Evolutionary conservation across 2,329 filamentous ascomycete genomes (phyloP).

Genomic region (Periglandula ipomoeae): DNA sequence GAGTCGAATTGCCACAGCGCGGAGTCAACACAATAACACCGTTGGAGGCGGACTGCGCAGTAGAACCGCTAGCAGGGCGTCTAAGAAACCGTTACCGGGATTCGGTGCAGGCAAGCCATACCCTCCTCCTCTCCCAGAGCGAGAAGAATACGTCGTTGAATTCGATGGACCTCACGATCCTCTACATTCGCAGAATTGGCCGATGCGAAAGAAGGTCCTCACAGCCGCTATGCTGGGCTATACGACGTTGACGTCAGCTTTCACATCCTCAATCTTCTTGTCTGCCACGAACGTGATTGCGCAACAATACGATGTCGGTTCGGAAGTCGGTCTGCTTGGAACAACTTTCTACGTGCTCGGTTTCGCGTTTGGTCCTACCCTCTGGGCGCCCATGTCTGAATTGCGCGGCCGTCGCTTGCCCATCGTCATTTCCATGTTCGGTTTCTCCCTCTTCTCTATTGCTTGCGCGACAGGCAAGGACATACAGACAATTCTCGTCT

Average conservation of each 20-base stretch:
- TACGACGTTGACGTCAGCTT: constrained; percentile 62
- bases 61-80: constrained; percentile 35
- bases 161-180: constrained; percentile 81
- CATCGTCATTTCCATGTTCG: constrained; percentile 52
- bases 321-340: constrained; percentile 54
- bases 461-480: constrained; percentile 57
- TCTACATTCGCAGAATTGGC: constrained; percentile 82
- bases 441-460: constrained; percentile 61
- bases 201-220: constrained; percentile 63
- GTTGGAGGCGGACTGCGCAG: constrained; percentile 45
- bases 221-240: constrained; percentile 63
- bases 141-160: constrained; percentile 73
- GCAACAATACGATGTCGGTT: constrained; percentile 48
- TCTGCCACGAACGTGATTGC: constrained; percentile 51
- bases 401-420: constrained; percentile 57
- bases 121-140: constrained; percentile 58
- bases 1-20: constrained; percentile 60
- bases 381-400: constrained; percentile 68
- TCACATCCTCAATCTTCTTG: constrained; percentile 69
- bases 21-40: constrained; percentile 61
- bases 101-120: constrained; percentile 70
- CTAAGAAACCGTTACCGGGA: constrained; percentile 50
- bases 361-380: constrained; percentile 60
- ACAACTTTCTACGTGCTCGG: constrained; percentile 63
- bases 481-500: constrained; percentile 59